Percentiles rank a stretch among this genome's conserved stretches.
Conservation (phyloP, 2,329 filamentous ascomycete species). For the Beauveria medogensis region DNA sequence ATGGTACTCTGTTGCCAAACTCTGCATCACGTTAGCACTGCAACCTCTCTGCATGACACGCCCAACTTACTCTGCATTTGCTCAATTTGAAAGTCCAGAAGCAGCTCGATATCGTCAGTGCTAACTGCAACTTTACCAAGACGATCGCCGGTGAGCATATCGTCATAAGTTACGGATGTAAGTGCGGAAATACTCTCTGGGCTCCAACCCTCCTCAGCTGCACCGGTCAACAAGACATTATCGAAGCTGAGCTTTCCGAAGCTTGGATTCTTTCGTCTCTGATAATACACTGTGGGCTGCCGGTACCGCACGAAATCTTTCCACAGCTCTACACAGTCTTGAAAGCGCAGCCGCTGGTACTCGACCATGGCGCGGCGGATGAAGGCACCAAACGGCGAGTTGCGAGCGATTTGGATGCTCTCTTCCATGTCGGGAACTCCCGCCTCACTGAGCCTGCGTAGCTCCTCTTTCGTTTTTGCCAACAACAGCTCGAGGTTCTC, state of each 20-base stretch:
- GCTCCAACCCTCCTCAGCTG: conserved; percentile 44
- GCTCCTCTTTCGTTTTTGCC: conserved; percentile 53
- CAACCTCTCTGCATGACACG: neutral
- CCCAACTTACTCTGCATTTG: conserved; percentile 65
- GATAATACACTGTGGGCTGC: conserved; percentile 59
- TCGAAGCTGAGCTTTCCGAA: conserved; percentile 52
- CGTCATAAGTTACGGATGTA: conserved; percentile 42
- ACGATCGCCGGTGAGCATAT: conserved; percentile 39
- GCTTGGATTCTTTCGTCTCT: conserved; percentile 54
- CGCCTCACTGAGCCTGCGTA: conserved; percentile 43
- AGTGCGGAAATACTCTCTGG: conserved; percentile 35
- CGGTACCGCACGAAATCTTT: conserved; percentile 73
- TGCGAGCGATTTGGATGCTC: conserved; percentile 57
- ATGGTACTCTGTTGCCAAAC: conserved; percentile 69
- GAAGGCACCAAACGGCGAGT: conserved; percentile 75
- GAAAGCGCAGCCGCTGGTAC: conserved; percentile 71
- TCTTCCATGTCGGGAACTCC: conserved; percentile 29
- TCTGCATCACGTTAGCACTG: conserved; percentile 36
- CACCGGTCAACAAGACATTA: conserved; percentile 41
- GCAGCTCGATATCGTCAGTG: conserved; percentile 68
- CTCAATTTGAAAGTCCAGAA: conserved; percentile 83
- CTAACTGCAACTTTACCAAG: conserved; percentile 47
- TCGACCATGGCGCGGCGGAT: conserved; percentile 70
- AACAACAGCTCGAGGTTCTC: conserved; percentile 49
- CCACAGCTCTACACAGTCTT: conserved; percentile 74